These are phyloP conservation scores for Colletotrichum sp. DNA, from an alignment of 2,329 filamentous ascomycete species.

Conservation along the genomic window DNA sequence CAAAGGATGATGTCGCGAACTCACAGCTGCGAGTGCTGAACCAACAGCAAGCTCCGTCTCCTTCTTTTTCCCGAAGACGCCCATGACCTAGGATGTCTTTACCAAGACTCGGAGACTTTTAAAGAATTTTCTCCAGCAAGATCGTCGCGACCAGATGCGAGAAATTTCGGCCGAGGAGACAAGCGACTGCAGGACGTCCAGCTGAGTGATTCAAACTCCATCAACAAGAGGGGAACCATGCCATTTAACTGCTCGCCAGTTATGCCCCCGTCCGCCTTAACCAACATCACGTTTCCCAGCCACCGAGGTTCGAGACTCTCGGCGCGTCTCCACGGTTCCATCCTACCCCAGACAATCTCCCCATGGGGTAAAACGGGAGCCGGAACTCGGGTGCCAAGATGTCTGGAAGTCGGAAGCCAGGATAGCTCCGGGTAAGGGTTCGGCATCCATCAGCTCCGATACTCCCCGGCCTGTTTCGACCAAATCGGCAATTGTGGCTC, in stretches of 20 bases:
- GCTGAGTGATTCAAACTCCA: not conserved
- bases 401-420: not conserved
- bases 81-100: not conserved
- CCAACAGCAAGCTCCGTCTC: not conserved
- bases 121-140: not conserved
- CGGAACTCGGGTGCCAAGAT: not conserved
- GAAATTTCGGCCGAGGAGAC: not conserved
- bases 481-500: not conserved
- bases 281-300: not conserved
- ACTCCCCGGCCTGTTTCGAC: not conserved
- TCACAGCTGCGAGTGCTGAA: not conserved
- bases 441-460: not conserved
- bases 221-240: not conserved
- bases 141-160: not conserved
- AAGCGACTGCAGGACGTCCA: not conserved
- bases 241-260: not conserved
- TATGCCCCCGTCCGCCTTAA: not conserved
- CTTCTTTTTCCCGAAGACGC: not conserved
- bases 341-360: not conserved
- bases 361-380: not conserved
- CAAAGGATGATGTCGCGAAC: no score
- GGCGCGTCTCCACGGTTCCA: not conserved
- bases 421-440: not conserved
- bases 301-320: not conserved
- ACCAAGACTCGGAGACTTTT: rapidly evolving